A percentile compares a stretch with the other conserved stretches of the same genome.
Evolutionary conservation across 176 grass and related monocot genomes (phyloP).

Genomic region (Paspalum vaginatum): DNA sequence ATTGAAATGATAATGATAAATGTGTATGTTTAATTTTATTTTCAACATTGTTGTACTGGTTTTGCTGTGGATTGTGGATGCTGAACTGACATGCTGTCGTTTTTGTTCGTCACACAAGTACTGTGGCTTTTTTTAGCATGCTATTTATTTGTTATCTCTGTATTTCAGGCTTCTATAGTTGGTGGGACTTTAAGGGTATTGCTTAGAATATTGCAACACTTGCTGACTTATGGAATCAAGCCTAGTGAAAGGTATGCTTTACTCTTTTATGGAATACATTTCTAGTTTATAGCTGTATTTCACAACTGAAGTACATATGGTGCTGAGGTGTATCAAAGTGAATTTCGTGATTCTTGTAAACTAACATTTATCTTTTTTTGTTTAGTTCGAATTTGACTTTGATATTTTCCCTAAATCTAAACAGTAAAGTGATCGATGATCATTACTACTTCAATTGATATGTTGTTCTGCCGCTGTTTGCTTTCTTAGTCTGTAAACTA

Average conservation of each 20-base stretch:
- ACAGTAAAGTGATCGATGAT: background rate
- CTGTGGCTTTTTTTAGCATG: background rate
- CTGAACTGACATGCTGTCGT: background rate
- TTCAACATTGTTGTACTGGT: background rate
- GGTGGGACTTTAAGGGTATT: constrained; percentile 71
- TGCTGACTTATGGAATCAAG: constrained; percentile 48
- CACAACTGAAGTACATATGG: background rate
- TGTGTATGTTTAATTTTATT: constrained; percentile 3
- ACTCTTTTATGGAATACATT: constrained; percentile 15
- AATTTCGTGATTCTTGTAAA: background rate
- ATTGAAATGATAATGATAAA: constrained; percentile 9
- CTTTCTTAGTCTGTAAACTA: background rate
- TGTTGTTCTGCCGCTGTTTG: background rate
- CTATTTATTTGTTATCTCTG: constrained; percentile 24
- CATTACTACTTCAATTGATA: background rate
- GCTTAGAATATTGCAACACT: constrained; percentile 59
- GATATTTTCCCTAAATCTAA: background rate
- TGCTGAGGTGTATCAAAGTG: background rate
- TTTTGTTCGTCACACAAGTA: background rate
- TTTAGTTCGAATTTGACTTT: background rate
- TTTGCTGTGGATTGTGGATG: constrained; percentile 21
- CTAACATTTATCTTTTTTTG: background rate
- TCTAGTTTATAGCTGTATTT: constrained; percentile 16
- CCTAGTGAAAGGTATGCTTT: constrained; percentile 64
- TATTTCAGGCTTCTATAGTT: constrained; percentile 68